Conservation (phyloP, 139 green algal species). For the Diplosphaera chodatii region DNA sequence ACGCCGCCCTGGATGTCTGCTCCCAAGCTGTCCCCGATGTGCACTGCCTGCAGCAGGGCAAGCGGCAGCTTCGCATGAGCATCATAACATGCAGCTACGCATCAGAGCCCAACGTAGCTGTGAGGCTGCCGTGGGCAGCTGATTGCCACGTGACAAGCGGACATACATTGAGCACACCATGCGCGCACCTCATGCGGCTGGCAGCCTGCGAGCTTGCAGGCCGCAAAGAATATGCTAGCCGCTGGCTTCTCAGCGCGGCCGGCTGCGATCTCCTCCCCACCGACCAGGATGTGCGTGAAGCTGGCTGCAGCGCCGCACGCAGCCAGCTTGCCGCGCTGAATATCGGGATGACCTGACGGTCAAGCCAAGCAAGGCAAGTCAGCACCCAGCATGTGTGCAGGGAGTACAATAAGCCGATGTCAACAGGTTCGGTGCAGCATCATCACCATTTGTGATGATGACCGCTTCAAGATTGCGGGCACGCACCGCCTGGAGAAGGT, state of each 20-base stretch:
- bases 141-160: no score
- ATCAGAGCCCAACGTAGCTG: no score
- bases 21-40: slow-evolving; percentile 19
- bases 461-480: slow-evolving; percentile 4
- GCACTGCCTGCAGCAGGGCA: slow-evolving; percentile 4
- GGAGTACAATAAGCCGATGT: no score
- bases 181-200: slow-evolving; percentile 4
- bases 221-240: slow-evolving; percentile 26
- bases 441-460: slow-evolving; percentile 46
- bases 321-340: slow-evolving; percentile 35
- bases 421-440: no score
- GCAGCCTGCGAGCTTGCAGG: slow-evolving; percentile 9
- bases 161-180: no score
- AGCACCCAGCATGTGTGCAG: no score
- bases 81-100: no score
- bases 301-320: slow-evolving; percentile 9
- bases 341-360: slow-evolving; percentile 16
- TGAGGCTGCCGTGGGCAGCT: no score
- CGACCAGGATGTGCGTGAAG: slow-evolving; percentile 28
- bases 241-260: slow-evolving; percentile 31
- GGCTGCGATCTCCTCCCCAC: slow-evolving; percentile 27
- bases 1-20: slow-evolving; percentile 13
- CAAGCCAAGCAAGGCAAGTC: no score
- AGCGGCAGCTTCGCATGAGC: no score
- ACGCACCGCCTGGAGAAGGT: slow-evolving; percentile 15